These are phyloP conservation scores for Penicillium sp. DNA, from an alignment of 2,329 filamentous ascomycete genomes.

Conservation along the genomic window DNA sequence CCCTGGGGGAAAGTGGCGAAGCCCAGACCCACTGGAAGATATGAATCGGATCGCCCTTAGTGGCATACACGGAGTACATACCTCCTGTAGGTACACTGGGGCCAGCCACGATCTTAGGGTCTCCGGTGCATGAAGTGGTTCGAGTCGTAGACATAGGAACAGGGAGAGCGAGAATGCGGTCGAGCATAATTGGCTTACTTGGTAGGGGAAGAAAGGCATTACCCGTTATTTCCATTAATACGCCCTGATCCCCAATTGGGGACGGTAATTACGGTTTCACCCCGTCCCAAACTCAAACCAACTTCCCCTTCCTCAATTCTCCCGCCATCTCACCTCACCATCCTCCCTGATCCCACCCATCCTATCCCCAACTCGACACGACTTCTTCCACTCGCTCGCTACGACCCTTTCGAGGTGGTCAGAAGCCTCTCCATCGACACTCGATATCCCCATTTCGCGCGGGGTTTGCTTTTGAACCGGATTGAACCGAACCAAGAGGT, in stretches of 20 bases:
- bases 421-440: conserved; percentile 6
- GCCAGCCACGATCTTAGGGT: background rate
- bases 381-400: conserved; percentile 3
- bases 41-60: conserved; percentile 11
- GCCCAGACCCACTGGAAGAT: conserved; percentile 12
- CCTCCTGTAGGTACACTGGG: too few relatives aligned
- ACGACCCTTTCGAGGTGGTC: too few relatives aligned
- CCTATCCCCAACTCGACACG: background rate
- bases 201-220: background rate
- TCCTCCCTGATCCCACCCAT: conserved; percentile 1
- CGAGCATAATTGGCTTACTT: background rate
- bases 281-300: conserved; percentile 13
- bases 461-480: conserved; percentile 19
- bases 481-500: conserved; percentile 29
- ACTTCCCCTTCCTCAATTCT: conserved; percentile 6
- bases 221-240: too few relatives aligned
- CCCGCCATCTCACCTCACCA: conserved; percentile 15
- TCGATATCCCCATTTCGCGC: conserved; percentile 14
- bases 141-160: too few relatives aligned
- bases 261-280: conserved; percentile 19
- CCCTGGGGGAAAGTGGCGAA: conserved; percentile 8
- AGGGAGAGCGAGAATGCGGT: too few relatives aligned
- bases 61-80: conserved; percentile 19
- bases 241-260: background rate
- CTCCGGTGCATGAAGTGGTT: too few relatives aligned